Conservation (phyloP, 768 basidiomycete genomes). For the Austroboletus eburneus region DNA sequence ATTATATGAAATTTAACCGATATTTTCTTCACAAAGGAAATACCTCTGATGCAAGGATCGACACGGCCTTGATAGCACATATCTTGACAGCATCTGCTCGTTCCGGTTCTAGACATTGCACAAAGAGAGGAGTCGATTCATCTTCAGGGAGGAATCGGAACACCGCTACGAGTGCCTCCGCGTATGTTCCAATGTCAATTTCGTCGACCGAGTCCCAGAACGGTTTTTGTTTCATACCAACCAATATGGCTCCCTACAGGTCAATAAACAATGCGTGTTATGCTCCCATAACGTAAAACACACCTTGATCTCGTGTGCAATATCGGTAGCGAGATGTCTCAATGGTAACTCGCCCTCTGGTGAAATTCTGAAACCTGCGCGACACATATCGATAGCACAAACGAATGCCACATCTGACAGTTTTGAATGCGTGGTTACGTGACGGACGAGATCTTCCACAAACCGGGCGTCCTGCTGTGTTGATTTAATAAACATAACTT, state of each 20-base stretch:
- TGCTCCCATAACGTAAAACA: constrained; percentile 18
- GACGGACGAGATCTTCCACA: constrained; percentile 57
- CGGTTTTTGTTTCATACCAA: constrained; percentile 43
- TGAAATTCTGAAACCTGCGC: constrained; percentile 55
- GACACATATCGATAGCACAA: constrained; percentile 74
- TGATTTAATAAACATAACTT: constrained; percentile 1
- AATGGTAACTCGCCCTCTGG: constrained; percentile 58
- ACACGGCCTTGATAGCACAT: constrained; percentile 66
- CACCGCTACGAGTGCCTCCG: constrained; percentile 67
- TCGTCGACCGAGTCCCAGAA: constrained; percentile 73
- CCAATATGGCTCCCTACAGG: constrained; percentile 20
- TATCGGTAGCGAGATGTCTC: constrained; percentile 60
- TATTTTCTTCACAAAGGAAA: constrained; percentile 9
- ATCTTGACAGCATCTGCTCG: constrained; percentile 80
- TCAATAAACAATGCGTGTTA: not conserved
- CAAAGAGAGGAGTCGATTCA: constrained; percentile 58
- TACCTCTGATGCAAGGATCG: constrained; percentile 68
- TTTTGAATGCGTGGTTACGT: constrained; percentile 51
- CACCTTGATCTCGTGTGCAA: constrained; percentile 81
- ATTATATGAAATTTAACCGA: constrained; percentile 6
- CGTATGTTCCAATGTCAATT: constrained; percentile 71
- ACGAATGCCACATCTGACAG: constrained; percentile 63
- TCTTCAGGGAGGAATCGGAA: constrained; percentile 66
- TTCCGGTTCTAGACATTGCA: constrained; percentile 66
- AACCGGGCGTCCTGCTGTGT: constrained; percentile 47